Percentiles rank a stretch among this genome's conserved stretches.
phyloP scores from a whole-genome alignment of 2,329 filamentous ascomycete species.

The Hypoxylon sp. region DNA sequence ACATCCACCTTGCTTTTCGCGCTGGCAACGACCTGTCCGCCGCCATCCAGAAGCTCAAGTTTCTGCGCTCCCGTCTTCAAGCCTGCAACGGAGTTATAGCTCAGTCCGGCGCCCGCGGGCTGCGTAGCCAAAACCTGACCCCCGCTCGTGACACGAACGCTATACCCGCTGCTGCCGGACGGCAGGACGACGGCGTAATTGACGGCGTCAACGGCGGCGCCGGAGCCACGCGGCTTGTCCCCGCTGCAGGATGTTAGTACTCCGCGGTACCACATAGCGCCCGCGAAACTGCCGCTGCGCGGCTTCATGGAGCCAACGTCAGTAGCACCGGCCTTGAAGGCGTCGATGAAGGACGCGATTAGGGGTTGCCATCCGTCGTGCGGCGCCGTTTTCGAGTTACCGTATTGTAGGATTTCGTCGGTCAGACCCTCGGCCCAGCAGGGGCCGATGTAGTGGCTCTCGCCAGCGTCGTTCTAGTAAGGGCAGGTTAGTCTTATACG shows the following conservation, averaged over 20 bases:
- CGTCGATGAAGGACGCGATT: conserved; percentile 55
- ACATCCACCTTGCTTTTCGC: conserved; percentile 48
- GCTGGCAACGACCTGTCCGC: conserved; percentile 45
- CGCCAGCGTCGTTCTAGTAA: conserved; percentile 55
- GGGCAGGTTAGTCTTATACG: background rate
- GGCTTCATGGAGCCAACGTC: conserved; percentile 47
- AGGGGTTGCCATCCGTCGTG: conserved; percentile 56
- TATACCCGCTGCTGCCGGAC: conserved; percentile 25
- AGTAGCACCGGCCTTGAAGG: conserved; percentile 52
- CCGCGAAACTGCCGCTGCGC: conserved; percentile 45
- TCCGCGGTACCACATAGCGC: conserved; percentile 55
- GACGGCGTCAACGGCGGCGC: conserved; percentile 49
- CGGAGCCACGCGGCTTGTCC: conserved; percentile 46
- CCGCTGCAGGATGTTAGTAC: conserved; percentile 40
- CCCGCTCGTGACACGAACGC: conserved; percentile 49
- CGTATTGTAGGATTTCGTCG: conserved; percentile 52
- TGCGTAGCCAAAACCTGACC: conserved; percentile 46
- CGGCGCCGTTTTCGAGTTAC: conserved; percentile 48
- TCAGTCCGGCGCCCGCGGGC: conserved; percentile 44
- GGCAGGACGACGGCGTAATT: conserved; percentile 53
- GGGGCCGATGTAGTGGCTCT: conserved; percentile 57
- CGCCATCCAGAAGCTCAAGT: conserved; percentile 49
- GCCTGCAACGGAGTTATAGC: conserved; percentile 48
- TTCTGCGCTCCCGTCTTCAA: conserved; percentile 50
- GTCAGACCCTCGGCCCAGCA: conserved; percentile 53